These are phyloP conservation scores for Rhododendron williamsianum DNA, from an alignment of 148 eudicot species.

Conservation along the genomic window DNA sequence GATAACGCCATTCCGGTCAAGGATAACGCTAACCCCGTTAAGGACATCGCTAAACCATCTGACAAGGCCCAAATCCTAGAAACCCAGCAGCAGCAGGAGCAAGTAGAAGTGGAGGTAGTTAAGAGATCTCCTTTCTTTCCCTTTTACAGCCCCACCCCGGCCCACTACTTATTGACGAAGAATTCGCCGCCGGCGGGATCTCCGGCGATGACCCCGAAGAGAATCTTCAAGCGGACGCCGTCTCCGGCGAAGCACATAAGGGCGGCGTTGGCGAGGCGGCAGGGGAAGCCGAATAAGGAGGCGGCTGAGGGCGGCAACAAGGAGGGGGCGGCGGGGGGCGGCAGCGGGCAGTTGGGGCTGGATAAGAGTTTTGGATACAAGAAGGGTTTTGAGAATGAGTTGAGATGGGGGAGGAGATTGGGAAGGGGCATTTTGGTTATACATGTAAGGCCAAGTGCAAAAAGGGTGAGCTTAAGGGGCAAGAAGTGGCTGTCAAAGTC, in stretches of 20 bases:
- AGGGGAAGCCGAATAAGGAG: conserved; percentile 53
- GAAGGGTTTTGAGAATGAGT: conserved; percentile 59
- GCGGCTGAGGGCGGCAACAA: conserved; percentile 36
- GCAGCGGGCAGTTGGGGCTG: conserved; percentile 24
- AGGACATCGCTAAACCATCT: background rate
- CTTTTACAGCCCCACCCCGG: conserved; percentile 79
- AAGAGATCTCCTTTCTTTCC: conserved; percentile 70
- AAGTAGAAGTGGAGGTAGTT: conserved; percentile 21
- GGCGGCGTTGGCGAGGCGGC: conserved; percentile 55
- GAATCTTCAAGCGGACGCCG: conserved; percentile 62
- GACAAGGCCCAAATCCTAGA: background rate
- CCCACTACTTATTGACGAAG: conserved; percentile 58
- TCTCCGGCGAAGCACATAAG: conserved; percentile 90
- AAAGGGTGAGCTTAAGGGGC: conserved; percentile 76
- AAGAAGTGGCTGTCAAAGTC: conserved; percentile 83
- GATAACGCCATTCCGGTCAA: conserved; percentile 13
- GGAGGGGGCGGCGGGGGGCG: conserved; percentile 19
- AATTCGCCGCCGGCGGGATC: conserved; percentile 77
- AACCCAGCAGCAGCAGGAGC: background rate
- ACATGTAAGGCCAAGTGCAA: conserved; percentile 66
- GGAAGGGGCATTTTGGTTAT: conserved; percentile 97
- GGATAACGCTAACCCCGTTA: background rate
- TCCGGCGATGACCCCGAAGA: conserved; percentile 60
- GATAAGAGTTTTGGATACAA: conserved; percentile 84
- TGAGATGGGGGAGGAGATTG: conserved; percentile 90